Percentiles rank a stretch among this genome's conserved stretches.
Conservation (phyloP, 768 basidiomycete genomes). For the Rubroboletus satanas region DNA sequence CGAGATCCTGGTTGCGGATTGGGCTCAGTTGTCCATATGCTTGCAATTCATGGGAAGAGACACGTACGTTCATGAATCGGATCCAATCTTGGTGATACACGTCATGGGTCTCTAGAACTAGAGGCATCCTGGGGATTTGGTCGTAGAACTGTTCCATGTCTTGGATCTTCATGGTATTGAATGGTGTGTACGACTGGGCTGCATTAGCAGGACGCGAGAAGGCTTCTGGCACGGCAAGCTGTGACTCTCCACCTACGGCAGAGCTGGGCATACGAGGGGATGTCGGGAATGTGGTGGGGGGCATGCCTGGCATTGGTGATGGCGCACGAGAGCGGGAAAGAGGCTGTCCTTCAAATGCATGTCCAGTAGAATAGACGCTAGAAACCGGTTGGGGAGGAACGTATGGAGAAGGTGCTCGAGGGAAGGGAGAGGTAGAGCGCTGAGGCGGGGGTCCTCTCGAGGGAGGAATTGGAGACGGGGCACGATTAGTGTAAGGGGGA, state of each 20-base stretch:
- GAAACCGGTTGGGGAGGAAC: slow-evolving; percentile 17
- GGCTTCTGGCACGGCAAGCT: slow-evolving; percentile 62
- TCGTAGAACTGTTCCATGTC: slow-evolving; percentile 75
- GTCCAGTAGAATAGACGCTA: slow-evolving; percentile 53
- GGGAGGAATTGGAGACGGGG: slow-evolving; percentile 30
- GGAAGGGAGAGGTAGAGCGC: slow-evolving; percentile 32
- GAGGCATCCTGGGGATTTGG: slow-evolving; percentile 66
- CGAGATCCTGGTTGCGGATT: slow-evolving; percentile 51
- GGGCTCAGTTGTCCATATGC: not conserved
- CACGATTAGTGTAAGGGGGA: slow-evolving; percentile 26
- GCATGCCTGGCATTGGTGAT: slow-evolving; percentile 49
- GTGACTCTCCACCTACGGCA: slow-evolving; percentile 26
- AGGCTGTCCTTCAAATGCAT: slow-evolving; percentile 53
- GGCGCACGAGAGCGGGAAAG: slow-evolving; percentile 43
- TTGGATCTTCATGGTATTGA: slow-evolving; percentile 66
- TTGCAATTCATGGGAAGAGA: not conserved
- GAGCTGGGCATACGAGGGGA: slow-evolving; percentile 29
- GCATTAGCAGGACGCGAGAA: slow-evolving; percentile 72
- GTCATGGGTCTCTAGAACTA: slow-evolving; percentile 70
- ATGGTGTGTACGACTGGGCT: slow-evolving; percentile 62
- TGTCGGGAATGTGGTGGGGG: slow-evolving; percentile 26
- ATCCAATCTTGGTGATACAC: slow-evolving; percentile 78
- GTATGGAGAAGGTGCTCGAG: slow-evolving; percentile 30
- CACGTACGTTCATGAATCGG: slow-evolving; percentile 67
- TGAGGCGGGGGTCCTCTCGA: slow-evolving; percentile 12